Conservation (phyloP, 371 early-diverging fungal genomes). For the Blakeslea trispora region DNA sequence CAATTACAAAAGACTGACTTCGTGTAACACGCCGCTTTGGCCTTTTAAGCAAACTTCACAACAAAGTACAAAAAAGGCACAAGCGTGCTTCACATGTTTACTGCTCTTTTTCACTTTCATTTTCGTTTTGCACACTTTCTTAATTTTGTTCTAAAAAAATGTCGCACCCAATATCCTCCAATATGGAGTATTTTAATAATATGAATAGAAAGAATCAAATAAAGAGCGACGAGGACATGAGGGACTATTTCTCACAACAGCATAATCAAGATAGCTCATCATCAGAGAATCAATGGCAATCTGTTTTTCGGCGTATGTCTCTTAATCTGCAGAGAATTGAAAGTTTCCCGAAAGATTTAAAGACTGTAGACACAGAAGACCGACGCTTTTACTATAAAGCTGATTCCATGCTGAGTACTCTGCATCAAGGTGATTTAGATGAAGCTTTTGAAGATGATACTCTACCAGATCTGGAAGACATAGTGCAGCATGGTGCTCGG, state of each 20-base stretch:
- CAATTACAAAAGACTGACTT: too few relatives aligned
- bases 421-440: constrained; percentile 13
- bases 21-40: too few relatives aligned
- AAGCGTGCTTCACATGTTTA: too few relatives aligned
- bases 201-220: not conserved
- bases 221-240: constrained; percentile 4
- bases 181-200: constrained; percentile 14
- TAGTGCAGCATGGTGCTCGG: constrained; percentile 16
- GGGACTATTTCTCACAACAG: not conserved
- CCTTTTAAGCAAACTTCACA: too few relatives aligned
- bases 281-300: constrained; percentile 24
- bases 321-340: constrained; percentile 25
- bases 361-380: constrained; percentile 7
- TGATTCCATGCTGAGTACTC: constrained; percentile 18
- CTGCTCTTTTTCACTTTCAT: not conserved
- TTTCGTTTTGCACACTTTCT: not conserved
- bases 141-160: not conserved
- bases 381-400: constrained; percentile 23
- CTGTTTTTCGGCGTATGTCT: constrained; percentile 42
- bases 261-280: not conserved
- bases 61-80: too few relatives aligned
- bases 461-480: constrained; percentile 46
- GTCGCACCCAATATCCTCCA: constrained; percentile 14
- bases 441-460: constrained; percentile 27
- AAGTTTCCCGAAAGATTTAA: constrained; percentile 23